phyloP scores from a whole-genome alignment of 83 land plant species.

The Diphasiastrum complanatum region DNA sequence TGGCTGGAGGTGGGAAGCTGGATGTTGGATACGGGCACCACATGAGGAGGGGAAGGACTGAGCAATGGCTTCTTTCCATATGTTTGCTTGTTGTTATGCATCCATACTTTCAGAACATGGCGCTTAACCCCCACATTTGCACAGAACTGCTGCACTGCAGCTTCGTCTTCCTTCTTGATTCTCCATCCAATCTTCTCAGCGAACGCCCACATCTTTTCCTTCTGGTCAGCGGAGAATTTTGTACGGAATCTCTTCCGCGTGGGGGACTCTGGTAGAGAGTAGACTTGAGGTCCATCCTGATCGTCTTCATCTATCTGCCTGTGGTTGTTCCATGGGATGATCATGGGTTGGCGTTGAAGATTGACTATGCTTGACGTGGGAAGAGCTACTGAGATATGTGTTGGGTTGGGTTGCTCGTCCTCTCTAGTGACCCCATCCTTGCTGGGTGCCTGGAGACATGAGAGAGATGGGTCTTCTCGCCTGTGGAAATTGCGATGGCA shows the following conservation, averaged over 20 bases:
- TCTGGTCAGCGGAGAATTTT: constrained; percentile 39
- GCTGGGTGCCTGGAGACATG: no score
- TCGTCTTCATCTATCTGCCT: not conserved
- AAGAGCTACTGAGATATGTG: not conserved
- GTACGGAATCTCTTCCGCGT: constrained; percentile 30
- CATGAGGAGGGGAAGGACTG: no score
- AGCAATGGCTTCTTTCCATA: no score
- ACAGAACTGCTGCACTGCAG: constrained; percentile 28
- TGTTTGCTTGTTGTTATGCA: constrained; percentile 43
- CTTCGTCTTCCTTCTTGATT: constrained; percentile 23
- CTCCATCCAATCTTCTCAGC: constrained; percentile 44
- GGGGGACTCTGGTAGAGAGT: no score
- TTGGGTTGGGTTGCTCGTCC: not conserved
- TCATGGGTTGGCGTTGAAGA: not conserved
- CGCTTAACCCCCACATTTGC: constrained; percentile 26
- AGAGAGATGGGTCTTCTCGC: constrained; percentile 1
- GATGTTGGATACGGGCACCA: no score
- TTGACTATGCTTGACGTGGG: not conserved
- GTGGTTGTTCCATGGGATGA: not conserved
- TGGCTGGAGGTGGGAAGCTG: no score
- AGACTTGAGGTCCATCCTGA: not conserved
- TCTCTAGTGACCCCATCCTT: no score
- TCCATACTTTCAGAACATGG: constrained; percentile 39
- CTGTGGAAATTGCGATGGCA: constrained; percentile 47
- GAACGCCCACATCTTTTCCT: constrained; percentile 33